These are phyloP conservation scores for Naganishia sp. DNA, from an alignment of 1,284 basidiomycete species.

Conservation along the genomic window DNA sequence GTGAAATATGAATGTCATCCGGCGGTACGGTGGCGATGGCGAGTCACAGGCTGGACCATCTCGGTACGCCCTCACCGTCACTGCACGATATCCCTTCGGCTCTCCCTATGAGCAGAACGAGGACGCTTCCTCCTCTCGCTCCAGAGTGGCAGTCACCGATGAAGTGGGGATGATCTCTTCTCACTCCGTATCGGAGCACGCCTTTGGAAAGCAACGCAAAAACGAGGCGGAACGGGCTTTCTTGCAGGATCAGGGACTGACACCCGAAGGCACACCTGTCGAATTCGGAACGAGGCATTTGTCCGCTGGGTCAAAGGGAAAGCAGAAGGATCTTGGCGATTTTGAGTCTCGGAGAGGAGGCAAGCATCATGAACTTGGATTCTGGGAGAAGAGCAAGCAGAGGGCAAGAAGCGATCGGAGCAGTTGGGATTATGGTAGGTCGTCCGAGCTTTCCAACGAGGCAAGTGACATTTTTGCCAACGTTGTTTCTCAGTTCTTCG, in stretches of 20 bases:
- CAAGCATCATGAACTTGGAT: conserved; percentile 13
- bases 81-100: conserved; percentile 1
- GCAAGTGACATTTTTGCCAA: too few species aligned
- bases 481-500: conserved; percentile 45
- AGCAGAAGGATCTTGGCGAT: conserved; percentile 1
- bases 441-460: neutral
- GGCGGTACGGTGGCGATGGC: neutral
- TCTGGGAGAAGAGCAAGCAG: conserved; percentile 56
- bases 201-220: conserved; percentile 20
- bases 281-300: conserved; percentile 11
- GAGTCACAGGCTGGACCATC: conserved; percentile 13
- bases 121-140: neutral
- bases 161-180: conserved; percentile 26
- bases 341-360: neutral
- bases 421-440: conserved; percentile 66
- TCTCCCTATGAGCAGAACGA: conserved; percentile 8
- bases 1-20: neutral
- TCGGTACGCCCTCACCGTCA: neutral
- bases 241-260: conserved; percentile 12
- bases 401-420: conserved; percentile 64
- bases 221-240: conserved; percentile 4
- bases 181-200: conserved; percentile 18
- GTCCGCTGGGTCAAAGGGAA: conserved; percentile 1
- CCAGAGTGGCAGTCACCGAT: conserved; percentile 20
- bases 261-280: conserved; percentile 13